Evolutionary conservation across 2,329 filamentous ascomycete species (phyloP), one percentile per base, ranked within the genome.

Genomic region (Pseudogymnoascus sp.): DNA sequence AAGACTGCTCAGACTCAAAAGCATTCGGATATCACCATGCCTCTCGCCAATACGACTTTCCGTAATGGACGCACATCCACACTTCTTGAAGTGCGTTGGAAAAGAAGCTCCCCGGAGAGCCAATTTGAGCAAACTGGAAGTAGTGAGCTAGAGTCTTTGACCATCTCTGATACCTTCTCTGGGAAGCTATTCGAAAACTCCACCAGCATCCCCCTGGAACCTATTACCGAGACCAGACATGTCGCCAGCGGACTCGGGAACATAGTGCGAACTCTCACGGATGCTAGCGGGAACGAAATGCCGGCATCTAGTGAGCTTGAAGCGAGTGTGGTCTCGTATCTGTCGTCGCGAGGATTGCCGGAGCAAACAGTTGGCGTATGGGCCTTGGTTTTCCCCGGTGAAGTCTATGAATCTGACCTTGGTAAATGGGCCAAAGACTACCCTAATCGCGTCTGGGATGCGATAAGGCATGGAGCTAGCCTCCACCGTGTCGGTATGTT

Each of bases 11-110:
- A 11, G 25, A 55, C 2, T 18, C 45, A 12, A 16, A 55, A 21
- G 16, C 9, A 55, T 55, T 18, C 58, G n/a, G 71, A 74, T 2
- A 73, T 82, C 61, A 84, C 80, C 5, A 63, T 93, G 1, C 90
- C 90, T 1, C 76, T 95, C 25, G 87, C 90, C 41, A 90, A 91
- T 69, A 96, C 91, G 0, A 77, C 91, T 5, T 95, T 95, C 70
- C 83, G 86, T 40, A 93, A 87, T 64, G 88, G 86, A 52, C 79
- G 77, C 25, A 77, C 77, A 1, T 86, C 86, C 1, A 89, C 85
- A 1, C 74, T 90, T 6, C 70, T 82, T 28, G 75, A 77, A 1
- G 78, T 74, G 63, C 73, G 67, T 62, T 82, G 79, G 80, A 25
- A 23, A 70, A 71, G 9, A 68, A 71, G 8, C 28, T 35, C 49